phyloP scores from a whole-genome alignment of 306 rosid genomes.

The Castanea mollissima region DNA sequence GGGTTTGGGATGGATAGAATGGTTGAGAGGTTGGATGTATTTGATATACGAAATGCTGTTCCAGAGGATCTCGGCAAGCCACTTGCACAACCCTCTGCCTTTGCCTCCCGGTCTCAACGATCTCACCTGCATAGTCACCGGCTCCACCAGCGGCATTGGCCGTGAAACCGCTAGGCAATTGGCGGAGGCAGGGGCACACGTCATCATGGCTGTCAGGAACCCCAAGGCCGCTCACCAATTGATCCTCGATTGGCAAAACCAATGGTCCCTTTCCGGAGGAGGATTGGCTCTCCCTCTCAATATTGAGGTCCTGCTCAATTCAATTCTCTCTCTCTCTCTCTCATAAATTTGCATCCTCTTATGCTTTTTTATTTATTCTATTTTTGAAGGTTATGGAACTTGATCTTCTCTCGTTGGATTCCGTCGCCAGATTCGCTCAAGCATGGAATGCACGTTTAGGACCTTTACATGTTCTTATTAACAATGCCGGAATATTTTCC shows the following conservation, averaged over 20 bases:
- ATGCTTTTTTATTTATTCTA: background rate
- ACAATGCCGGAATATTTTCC: slow-evolving; percentile 96
- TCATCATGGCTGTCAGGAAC: slow-evolving; percentile 98
- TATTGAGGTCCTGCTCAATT: slow-evolving; percentile 60
- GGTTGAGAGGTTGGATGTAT: slow-evolving; percentile 75
- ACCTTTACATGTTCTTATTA: slow-evolving; percentile 89
- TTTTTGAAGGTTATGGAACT: slow-evolving; percentile 74
- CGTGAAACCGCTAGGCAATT: slow-evolving; percentile 95
- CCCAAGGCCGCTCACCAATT: slow-evolving; percentile 69
- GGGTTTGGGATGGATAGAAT: slow-evolving; percentile 82
- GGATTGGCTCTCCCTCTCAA: slow-evolving; percentile 79
- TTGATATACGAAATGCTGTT: slow-evolving; percentile 70
- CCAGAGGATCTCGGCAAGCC: slow-evolving; percentile 86
- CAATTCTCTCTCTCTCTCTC: too few species aligned
- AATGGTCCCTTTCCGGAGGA: slow-evolving; percentile 43
- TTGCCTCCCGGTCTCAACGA: slow-evolving; percentile 69
- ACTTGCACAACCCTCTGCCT: slow-evolving; percentile 82
- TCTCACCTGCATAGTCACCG: slow-evolving; percentile 84
- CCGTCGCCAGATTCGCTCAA: slow-evolving; percentile 77
- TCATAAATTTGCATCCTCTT: too few species aligned
- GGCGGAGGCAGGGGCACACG: slow-evolving; percentile 95
- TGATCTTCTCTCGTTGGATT: slow-evolving; percentile 92
- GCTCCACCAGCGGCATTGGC: slow-evolving; percentile 98
- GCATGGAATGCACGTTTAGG: slow-evolving; percentile 87
- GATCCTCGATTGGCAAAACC: slow-evolving; percentile 89